Evolutionary conservation across 257 asterid genomes (phyloP).

Genomic region (Orobanche coerulescens): DNA sequence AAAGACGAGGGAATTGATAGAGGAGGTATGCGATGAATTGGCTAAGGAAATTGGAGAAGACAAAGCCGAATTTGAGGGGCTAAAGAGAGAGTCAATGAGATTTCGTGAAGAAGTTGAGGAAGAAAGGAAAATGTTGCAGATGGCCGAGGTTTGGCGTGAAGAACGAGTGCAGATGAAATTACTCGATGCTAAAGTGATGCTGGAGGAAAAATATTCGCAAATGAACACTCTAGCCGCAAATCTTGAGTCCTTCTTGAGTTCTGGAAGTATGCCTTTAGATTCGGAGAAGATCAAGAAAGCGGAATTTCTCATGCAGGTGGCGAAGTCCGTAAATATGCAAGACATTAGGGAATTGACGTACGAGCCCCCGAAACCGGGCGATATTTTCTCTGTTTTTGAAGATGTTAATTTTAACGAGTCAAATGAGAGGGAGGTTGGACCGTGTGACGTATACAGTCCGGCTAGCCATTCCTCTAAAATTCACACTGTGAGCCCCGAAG

Average conservation of each 20-base stretch:
- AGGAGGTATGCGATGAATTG: constrained; percentile 66
- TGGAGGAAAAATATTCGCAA: constrained; percentile 51
- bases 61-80: constrained; percentile 50
- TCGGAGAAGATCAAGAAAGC: constrained; percentile 36
- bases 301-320: constrained; percentile 34
- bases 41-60: constrained; percentile 59
- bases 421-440: constrained; percentile 33
- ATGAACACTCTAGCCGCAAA: constrained; percentile 36
- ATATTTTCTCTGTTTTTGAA: constrained; percentile 43
- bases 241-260: constrained; percentile 30
- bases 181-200: constrained; percentile 58
- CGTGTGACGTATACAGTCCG: constrained; percentile 35
- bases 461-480: constrained; percentile 35
- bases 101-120: constrained; percentile 58
- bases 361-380: constrained; percentile 47
- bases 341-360: constrained; percentile 44
- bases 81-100: constrained; percentile 42
- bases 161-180: constrained; percentile 68
- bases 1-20: constrained; percentile 47
- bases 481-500: constrained; percentile 33
- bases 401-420: constrained; percentile 40
- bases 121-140: constrained; percentile 63
- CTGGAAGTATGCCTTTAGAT: constrained; percentile 20
- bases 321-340: constrained; percentile 36
- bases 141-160: constrained; percentile 81